Conservation (phyloP, 306 rosid species). For the Quercus mongolica region DNA sequence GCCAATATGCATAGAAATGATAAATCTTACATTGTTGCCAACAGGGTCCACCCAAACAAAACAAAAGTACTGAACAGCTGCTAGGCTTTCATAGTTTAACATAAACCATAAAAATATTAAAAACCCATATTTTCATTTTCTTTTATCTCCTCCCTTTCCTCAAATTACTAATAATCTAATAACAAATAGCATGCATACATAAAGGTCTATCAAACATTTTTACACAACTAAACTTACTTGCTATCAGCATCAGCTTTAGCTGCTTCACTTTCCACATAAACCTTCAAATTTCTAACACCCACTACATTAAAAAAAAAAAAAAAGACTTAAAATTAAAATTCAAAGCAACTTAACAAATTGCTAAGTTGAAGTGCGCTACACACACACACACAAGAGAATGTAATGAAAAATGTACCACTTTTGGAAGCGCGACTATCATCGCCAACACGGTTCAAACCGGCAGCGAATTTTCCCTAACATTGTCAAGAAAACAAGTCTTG, state of each 20-base stretch:
- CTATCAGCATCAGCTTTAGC: slow-evolving; percentile 33
- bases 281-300: slow-evolving; percentile 43
- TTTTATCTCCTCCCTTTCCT: neutral
- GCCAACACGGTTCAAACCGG: slow-evolving; percentile 26
- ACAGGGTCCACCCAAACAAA: neutral
- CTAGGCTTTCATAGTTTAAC: too few relatives aligned
- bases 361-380: neutral
- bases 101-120: neutral
- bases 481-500: slow-evolving; percentile 5
- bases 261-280: slow-evolving; percentile 42
- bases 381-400: neutral
- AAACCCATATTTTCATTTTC: neutral
- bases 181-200: neutral
- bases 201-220: too few relatives aligned
- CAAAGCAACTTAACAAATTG: too few relatives aligned
- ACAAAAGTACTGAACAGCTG: neutral
- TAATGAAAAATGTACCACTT: slow-evolving; percentile 23
- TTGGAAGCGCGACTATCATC: slow-evolving; percentile 32
- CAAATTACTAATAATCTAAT: neutral
- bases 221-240: slow-evolving; percentile 24
- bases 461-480: slow-evolving; percentile 41
- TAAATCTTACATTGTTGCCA: neutral
- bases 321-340: neutral
- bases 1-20: neutral
- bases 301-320: slow-evolving; percentile 15